Percentiles rank a stretch among this genome's conserved stretches.
Evolutionary conservation across 129 eudicot species (phyloP).

Genomic region (Deinandra increscens): DNA sequence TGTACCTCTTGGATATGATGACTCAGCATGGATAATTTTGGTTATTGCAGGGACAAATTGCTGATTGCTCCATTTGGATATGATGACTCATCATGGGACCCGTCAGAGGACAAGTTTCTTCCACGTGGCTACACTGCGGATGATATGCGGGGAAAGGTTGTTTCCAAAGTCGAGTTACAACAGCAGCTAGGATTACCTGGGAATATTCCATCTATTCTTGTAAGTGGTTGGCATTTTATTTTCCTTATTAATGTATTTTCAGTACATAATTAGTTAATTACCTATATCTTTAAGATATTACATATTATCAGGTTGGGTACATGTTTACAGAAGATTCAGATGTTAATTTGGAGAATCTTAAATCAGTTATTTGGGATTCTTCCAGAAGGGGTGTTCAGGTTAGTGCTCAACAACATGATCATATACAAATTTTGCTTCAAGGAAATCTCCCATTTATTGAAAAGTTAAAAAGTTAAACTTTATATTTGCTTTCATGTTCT

Average conservation of each 20-base stretch:
- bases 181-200: slow-evolving; percentile 38
- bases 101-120: slow-evolving; percentile 49
- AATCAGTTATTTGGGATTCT: slow-evolving; percentile 43
- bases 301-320: slow-evolving; percentile 55
- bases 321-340: slow-evolving; percentile 38
- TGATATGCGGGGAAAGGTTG: slow-evolving; percentile 52
- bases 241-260: background rate
- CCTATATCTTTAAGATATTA: background rate
- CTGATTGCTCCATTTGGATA: slow-evolving; percentile 54
- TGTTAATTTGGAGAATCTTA: slow-evolving; percentile 52
- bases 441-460: background rate
- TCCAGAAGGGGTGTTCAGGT: slow-evolving; percentile 55
- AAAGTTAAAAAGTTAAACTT: background rate
- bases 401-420: slow-evolving; percentile 19
- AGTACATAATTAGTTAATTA: background rate
- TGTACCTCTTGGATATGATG: background rate
- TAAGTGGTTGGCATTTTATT: slow-evolving; percentile 27
- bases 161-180: slow-evolving; percentile 51
- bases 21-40: background rate
- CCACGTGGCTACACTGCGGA: slow-evolving; percentile 44
- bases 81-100: slow-evolving; percentile 57
- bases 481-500: background rate
- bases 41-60: slow-evolving; percentile 49
- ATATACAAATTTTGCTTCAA: background rate
- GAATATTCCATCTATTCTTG: slow-evolving; percentile 36